Evolutionary conservation across 2,329 filamentous ascomycete species (phyloP).

Genomic region (Alternaria dauci): DNA sequence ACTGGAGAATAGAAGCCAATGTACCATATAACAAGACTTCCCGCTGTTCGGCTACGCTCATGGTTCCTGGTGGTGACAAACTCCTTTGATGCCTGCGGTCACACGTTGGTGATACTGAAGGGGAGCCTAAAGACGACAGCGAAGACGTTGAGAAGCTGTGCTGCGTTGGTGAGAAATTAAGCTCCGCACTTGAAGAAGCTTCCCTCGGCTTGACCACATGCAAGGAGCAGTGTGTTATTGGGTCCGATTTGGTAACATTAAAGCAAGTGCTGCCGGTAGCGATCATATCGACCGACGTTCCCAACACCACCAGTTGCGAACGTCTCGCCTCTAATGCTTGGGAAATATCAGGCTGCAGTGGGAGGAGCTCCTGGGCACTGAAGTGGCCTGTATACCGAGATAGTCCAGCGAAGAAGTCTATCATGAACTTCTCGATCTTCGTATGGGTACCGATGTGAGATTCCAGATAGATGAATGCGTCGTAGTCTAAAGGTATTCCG

Average conservation of each 20-base stretch:
- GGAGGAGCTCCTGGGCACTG: neutral
- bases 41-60: neutral
- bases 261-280: slow-evolving; percentile 3
- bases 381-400: slow-evolving; percentile 4
- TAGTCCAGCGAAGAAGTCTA: slow-evolving; percentile 25
- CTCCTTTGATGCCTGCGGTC: neutral
- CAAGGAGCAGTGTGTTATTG: neutral
- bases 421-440: slow-evolving; percentile 24
- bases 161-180: neutral
- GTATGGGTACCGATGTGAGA: slow-evolving; percentile 20
- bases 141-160: neutral
- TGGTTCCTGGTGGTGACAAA: neutral
- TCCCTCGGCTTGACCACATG: neutral
- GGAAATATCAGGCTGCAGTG: slow-evolving; percentile 14
- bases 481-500: slow-evolving; percentile 5
- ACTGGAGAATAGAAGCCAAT: neutral
- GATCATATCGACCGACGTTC: slow-evolving; percentile 3
- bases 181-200: neutral
- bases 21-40: neutral
- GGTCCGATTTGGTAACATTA: slow-evolving; percentile 7
- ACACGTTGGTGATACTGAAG: neutral
- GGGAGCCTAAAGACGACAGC: neutral
- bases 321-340: neutral
- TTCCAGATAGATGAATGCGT: slow-evolving; percentile 15
- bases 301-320: neutral